Evolutionary conservation across 2,329 filamentous ascomycete species (phyloP).

Genomic region (Grosmannia serpens): DNA sequence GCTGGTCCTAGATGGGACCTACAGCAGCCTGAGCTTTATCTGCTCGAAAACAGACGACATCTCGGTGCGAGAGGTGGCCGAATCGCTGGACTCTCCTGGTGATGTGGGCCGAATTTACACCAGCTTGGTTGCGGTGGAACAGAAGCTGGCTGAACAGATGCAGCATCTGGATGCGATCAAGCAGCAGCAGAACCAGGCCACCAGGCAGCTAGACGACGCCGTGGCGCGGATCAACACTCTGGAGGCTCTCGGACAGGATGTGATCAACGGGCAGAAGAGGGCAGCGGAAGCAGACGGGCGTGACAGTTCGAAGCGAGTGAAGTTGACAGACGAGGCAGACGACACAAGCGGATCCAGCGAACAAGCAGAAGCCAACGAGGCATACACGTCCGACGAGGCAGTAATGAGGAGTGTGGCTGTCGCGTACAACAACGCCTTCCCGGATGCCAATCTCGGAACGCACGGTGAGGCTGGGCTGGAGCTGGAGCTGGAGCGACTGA

Average conservation of each 20-base stretch:
- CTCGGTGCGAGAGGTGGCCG: conserved; percentile 14
- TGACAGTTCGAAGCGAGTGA: neutral
- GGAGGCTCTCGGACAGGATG: neutral
- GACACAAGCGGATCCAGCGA: neutral
- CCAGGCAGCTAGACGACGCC: neutral
- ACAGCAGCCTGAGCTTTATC: conserved; percentile 45
- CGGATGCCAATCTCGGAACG: neutral
- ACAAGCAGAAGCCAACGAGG: neutral
- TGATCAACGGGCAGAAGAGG: neutral
- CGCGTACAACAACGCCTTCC: neutral
- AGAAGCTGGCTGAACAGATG: neutral
- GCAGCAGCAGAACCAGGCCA: neutral
- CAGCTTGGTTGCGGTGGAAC: neutral
- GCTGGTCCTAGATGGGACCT: conserved; percentile 45
- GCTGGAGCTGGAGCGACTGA: conserved; percentile 13
- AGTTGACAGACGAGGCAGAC: neutral
- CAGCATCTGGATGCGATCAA: neutral
- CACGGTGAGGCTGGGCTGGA: conserved; percentile 16
- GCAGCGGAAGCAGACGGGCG: neutral
- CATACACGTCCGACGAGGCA: neutral
- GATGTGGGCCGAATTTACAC: neutral
- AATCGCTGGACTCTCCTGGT: neutral
- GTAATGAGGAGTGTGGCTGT: neutral
- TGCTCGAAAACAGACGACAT: conserved; percentile 54
- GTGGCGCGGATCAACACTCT: neutral